Percentiles rank a stretch among this genome's conserved stretches.
phyloP scores from a whole-genome alignment of 139 green algal species.

The Chlamydomonas schloesseri region DNA sequence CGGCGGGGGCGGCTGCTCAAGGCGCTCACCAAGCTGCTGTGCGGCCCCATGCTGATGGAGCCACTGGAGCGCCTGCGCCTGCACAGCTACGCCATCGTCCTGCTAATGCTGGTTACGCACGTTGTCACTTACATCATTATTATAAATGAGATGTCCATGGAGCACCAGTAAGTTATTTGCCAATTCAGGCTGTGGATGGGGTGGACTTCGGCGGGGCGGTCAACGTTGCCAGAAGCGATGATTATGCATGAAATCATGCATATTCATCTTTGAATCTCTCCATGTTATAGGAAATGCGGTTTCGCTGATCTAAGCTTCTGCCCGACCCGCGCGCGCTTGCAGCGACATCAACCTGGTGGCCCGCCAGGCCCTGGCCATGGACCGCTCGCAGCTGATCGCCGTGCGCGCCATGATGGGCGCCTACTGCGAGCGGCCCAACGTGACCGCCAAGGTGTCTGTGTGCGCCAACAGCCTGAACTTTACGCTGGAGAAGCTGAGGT shows the following conservation, averaged over 20 bases:
- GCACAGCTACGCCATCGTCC: conserved; percentile 7
- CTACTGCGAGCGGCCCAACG: not conserved
- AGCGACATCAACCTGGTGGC: not conserved
- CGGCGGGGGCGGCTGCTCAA: conserved; percentile 17
- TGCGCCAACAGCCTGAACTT: not conserved
- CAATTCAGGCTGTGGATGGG: no score
- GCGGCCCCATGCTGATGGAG: conserved; percentile 22
- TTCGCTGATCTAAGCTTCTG: no score
- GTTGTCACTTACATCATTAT: conserved; percentile 24
- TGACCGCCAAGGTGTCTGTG: not conserved
- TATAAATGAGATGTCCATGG: not conserved
- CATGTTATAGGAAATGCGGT: no score
- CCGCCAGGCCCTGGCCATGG: not conserved
- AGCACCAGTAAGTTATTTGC: conserved; percentile 35
- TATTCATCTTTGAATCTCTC: no score
- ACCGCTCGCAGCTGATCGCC: not conserved
- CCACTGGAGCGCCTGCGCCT: conserved; percentile 31
- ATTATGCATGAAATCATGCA: no score
- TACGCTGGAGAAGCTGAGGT: not conserved
- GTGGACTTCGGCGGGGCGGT: no score
- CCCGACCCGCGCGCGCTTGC: no score
- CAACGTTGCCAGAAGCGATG: no score
- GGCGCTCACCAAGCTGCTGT: conserved; percentile 28
- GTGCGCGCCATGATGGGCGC: not conserved
- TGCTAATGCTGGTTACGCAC: conserved; percentile 34